Percentiles rank a stretch among this genome's conserved stretches.
Conservation (phyloP, 495 filamentous ascomycete genomes). For the Aspergillus kassunensis region DNA sequence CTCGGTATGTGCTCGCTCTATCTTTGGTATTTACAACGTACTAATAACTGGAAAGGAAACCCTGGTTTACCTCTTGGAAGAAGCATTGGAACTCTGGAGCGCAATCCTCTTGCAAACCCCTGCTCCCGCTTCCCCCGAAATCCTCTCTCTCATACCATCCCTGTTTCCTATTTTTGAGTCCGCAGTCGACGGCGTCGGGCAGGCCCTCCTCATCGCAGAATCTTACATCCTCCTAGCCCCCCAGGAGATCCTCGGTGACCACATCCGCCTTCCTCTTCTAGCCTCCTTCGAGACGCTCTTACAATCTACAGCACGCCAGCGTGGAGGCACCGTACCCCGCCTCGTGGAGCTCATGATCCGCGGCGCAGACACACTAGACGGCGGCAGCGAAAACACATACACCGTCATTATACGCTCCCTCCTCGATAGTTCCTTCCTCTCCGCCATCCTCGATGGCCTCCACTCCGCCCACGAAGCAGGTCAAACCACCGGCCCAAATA, state of each 20-base stretch:
- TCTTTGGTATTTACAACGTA: background rate
- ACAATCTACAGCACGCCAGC: constrained; percentile 54
- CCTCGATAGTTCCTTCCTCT: constrained; percentile 61
- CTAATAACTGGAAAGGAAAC: constrained; percentile 49
- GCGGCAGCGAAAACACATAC: constrained; percentile 59
- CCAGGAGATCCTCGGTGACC: constrained; percentile 62
- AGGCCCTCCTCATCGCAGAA: constrained; percentile 68
- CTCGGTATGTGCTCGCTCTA: constrained; percentile 55
- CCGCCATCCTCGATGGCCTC: constrained; percentile 64
- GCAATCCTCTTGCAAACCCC: constrained; percentile 69
- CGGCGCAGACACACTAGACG: constrained; percentile 65
- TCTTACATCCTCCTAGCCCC: constrained; percentile 80
- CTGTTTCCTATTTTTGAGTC: constrained; percentile 69
- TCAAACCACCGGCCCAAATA: constrained; percentile 73
- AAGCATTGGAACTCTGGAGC: constrained; percentile 85
- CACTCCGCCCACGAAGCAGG: constrained; percentile 66
- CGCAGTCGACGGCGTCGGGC: constrained; percentile 64
- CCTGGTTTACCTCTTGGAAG: constrained; percentile 82
- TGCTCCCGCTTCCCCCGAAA: constrained; percentile 57
- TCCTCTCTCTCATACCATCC: constrained; percentile 62
- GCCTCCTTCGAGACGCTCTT: constrained; percentile 53
- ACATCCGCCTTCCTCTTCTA: constrained; percentile 54
- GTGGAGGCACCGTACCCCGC: constrained; percentile 60
- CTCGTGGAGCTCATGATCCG: constrained; percentile 70
- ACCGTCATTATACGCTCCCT: constrained; percentile 63